Conservation (phyloP, 2,329 filamentous ascomycete genomes). For the Ophiostoma ulmi region DNA sequence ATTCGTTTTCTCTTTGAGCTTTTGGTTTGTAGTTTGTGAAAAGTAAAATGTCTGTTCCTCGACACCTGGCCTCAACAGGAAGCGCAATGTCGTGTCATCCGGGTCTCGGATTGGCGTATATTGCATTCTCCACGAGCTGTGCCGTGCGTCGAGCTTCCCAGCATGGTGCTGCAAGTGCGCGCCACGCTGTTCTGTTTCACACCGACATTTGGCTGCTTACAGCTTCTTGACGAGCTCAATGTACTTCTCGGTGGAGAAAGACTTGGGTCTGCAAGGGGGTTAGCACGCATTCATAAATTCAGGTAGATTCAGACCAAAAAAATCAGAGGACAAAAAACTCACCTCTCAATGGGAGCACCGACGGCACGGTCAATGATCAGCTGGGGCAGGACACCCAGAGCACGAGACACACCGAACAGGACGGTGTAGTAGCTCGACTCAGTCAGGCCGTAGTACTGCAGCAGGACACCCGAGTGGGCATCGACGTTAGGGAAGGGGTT, state of each 20-base stretch:
- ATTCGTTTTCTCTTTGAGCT: slow-evolving; percentile 14
- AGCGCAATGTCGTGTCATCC: slow-evolving; percentile 16
- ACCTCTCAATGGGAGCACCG: slow-evolving; percentile 91
- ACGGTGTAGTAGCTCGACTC: slow-evolving; percentile 99
- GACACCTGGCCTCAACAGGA: not conserved
- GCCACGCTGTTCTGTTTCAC: slow-evolving; percentile 11
- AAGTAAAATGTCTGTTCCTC: slow-evolving; percentile 4
- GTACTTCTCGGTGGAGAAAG: slow-evolving; percentile 95
- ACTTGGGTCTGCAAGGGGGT: slow-evolving; percentile 64
- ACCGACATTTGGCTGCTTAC: slow-evolving; percentile 49
- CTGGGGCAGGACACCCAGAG: slow-evolving; percentile 97
- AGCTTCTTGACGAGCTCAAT: slow-evolving; percentile 89
- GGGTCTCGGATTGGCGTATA: slow-evolving; percentile 6
- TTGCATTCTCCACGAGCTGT: not conserved
- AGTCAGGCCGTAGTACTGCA: slow-evolving; percentile 98
- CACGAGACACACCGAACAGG: slow-evolving; percentile 96
- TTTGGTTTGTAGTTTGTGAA: slow-evolving; percentile 9
- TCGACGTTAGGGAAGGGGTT: slow-evolving; percentile 99
- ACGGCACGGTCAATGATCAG: slow-evolving; percentile 98
- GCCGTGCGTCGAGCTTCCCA: slow-evolving; percentile 13
- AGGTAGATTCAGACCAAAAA: not conserved
- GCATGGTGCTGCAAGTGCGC: not conserved
- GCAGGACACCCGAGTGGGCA: slow-evolving; percentile 96
- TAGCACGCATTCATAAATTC: slow-evolving; percentile 10
- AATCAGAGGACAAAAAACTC: slow-evolving; percentile 25